Base-by-base conservation (phyloP, 768 basidiomycete species). In the Leccinum truebloodii region DNA sequence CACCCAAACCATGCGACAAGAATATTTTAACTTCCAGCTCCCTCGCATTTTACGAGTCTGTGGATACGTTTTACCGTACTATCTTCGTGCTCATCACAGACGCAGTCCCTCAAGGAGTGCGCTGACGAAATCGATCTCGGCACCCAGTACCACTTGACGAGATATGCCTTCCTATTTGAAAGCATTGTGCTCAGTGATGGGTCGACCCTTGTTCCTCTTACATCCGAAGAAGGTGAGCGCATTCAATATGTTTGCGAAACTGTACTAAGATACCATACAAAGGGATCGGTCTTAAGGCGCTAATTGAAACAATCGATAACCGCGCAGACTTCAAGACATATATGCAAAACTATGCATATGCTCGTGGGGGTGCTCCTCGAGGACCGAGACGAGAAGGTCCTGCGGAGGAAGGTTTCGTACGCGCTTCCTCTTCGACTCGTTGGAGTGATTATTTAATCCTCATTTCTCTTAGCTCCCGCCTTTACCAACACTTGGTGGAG, bases 331-430 rank as follows among this genome's bases (percentile, higher is more conserved):
- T 99, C 79, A 96, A 91, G 77, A 86, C 83, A 8, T 99, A 89
- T 72, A 98, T 99, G 95, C 94, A 97, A 71, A 94, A 97, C 71
- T 99, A 96, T 71, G 89, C 92, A 1, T 94, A 95, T 69, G 94
- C 94, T 30, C 90, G 91, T 61, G 91, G 89, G 12, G 79, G 81
- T 53, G 75, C 72, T 41, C 77, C 78, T 14, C 80, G 86, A 41
- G 93, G 91, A n/a, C 93, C 92, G 30, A 81, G 91, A 61, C 81
- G 95, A 62, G 93, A 97, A 66, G 95, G 93, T 3, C 94, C 94
- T 4, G 79, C 83, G 55, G 93, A 98, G 56, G 94, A 97, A 72
- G 94, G 94, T 44, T 97, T 94, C 78, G 96, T 98, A 72, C 73
- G 94, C 83, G n/a, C 59, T 39, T 41, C 30, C 37, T 61, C 44